These are phyloP conservation scores for Echites panduratus DNA, from an alignment of 257 asterid genomes.

Conservation along the genomic window DNA sequence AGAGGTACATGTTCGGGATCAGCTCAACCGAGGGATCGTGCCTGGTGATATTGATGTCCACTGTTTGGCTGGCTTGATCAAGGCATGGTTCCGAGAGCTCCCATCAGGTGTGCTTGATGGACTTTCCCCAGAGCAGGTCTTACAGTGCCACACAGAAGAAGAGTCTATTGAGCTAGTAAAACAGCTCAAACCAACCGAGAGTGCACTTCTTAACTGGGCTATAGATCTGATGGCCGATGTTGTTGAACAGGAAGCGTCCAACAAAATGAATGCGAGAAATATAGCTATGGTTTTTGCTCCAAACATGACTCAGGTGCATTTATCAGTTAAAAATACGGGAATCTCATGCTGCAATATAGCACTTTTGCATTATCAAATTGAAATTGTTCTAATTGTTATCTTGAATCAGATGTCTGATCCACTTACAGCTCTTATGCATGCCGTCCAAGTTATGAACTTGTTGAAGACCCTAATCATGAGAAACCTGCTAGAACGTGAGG, in stretches of 20 bases:
- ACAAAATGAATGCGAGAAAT: slow-evolving; percentile 93
- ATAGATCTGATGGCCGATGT: slow-evolving; percentile 96
- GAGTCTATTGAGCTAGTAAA: slow-evolving; percentile 17
- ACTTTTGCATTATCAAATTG: not conserved
- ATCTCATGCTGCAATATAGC: not conserved
- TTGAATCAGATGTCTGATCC: slow-evolving; percentile 89
- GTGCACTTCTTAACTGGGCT: slow-evolving; percentile 70
- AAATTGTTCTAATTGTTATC: not conserved
- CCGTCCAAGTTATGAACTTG: slow-evolving; percentile 98
- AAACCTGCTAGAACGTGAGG: slow-evolving; percentile 70
- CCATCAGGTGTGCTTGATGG: slow-evolving; percentile 28
- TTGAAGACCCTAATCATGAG: slow-evolving; percentile 73
- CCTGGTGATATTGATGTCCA: slow-evolving; percentile 89
- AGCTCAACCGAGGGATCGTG: slow-evolving; percentile 83
- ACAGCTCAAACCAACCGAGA: slow-evolving; percentile 18
- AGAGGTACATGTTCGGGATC: slow-evolving; percentile 83
- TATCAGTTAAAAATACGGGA: not conserved
- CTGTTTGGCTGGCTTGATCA: slow-evolving; percentile 85
- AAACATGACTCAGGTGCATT: slow-evolving; percentile 82
- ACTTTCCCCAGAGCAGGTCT: slow-evolving; percentile 23
- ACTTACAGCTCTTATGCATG: slow-evolving; percentile 94
- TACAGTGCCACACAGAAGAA: slow-evolving; percentile 22
- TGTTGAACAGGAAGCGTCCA: slow-evolving; percentile 81
- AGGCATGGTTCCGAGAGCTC: slow-evolving; percentile 73
- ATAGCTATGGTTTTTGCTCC: slow-evolving; percentile 98